Conservation (phyloP, 2,329 filamentous ascomycete genomes). For the Colletotrichum spaethianum region DNA sequence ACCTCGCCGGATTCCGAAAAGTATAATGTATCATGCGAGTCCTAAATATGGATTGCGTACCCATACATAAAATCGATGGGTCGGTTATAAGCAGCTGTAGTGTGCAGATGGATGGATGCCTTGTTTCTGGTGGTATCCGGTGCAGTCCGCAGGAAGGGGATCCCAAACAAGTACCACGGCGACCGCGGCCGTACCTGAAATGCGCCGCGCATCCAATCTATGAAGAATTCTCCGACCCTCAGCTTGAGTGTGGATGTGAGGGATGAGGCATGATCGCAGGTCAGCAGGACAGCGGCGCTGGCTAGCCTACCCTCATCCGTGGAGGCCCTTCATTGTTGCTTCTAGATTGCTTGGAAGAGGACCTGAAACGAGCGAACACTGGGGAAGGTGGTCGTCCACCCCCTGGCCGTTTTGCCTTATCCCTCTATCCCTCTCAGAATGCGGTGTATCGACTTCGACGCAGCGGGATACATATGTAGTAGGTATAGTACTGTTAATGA, state of each 20-base stretch:
- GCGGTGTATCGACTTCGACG: neutral
- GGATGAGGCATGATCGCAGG: constrained; percentile 20
- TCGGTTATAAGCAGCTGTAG: neutral
- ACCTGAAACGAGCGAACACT: constrained; percentile 35
- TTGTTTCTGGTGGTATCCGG: neutral
- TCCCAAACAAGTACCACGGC: neutral
- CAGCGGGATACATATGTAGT: neutral
- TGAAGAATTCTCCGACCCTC: constrained; percentile 4
- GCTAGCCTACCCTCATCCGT: neutral
- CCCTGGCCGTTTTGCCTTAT: constrained; percentile 12
- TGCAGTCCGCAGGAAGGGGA: neutral
- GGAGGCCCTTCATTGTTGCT: constrained; percentile 31
- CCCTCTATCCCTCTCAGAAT: constrained; percentile 3
- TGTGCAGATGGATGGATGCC: neutral
- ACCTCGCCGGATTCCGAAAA: constrained; percentile 30
- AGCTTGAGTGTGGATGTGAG: constrained; percentile 20
- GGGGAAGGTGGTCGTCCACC: constrained; percentile 25
- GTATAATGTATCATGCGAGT: constrained; percentile 20
- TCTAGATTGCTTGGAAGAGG: constrained; percentile 33
- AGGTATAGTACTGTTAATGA: neutral
- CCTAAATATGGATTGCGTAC: constrained; percentile 30
- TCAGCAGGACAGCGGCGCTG: neutral
- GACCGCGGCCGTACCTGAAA: constrained; percentile 25
- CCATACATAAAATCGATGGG: constrained; percentile 9
- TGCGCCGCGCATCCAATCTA: constrained; percentile 10